Base-by-base conservation (phyloP, 345 rosid genomes). In the Cardiospermum halicacabum region DNA sequence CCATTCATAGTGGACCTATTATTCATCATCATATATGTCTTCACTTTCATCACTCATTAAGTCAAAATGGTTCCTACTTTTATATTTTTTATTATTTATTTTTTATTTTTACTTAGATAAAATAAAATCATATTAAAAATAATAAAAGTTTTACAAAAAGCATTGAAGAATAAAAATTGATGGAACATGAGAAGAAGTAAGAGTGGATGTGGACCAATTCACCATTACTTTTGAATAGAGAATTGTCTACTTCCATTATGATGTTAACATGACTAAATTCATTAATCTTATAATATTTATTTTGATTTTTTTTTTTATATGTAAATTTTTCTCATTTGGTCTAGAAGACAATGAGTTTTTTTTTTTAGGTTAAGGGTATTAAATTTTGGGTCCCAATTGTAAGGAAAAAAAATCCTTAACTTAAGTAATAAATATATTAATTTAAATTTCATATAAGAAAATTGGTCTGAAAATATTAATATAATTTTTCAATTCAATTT, bases 201-300 rank as follows among this genome's bases (percentile, higher is more conserved):
- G 28, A 10, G 7, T 2, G 13, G 27, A 10, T 3, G 56, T 24
- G 30, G 56, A 7, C 30, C 56, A 18, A 24, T 51, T 16, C 56
- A 51, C 30, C 60, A 15, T 51, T 40, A 63, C 66, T 66, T 60
- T 36, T n/a, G 9, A 21, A 22, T 53, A 0, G 10, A 68, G 61
- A 60, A 69, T 51, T 61, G 67, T 69, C 72, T 42, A 53, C 8
- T 47, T 18, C 66, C 18, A 72, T 53, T 27, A 65, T 72, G 43
- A 42, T n/a, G 27, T 49, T 11, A 22, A 42, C 36, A 24, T 58
- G 45, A 25, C 59, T 48, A 37, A 2, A 7, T 6, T 28, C 56
- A 1, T 21, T 51, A 6, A 51, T 21, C 25, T 51, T 51, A 16
- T 51, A 3, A 18, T 47, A 9, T 5, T 47, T 47, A 16, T 24